phyloP scores from a whole-genome alignment of 768 basidiomycete species.

The Hericium alpestre region DNA sequence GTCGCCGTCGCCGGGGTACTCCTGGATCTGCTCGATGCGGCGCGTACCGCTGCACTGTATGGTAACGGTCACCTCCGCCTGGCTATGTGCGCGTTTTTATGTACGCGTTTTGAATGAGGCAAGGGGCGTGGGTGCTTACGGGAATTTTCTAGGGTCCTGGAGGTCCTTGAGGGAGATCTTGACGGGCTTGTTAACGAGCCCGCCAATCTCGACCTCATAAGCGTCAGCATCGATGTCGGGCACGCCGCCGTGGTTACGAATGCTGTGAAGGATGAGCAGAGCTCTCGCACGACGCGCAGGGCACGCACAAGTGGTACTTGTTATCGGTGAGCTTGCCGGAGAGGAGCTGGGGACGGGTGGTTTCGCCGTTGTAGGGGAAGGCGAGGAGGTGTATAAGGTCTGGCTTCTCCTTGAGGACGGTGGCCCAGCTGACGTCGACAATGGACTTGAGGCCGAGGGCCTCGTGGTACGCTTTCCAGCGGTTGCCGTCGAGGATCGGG shows the following conservation, averaged over 20 bases:
- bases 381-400: constrained; percentile 41
- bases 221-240: constrained; percentile 37
- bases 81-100: too few relatives aligned
- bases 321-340: constrained; percentile 38
- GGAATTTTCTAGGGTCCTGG: constrained; percentile 35
- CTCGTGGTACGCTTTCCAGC: constrained; percentile 45
- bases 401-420: constrained; percentile 40
- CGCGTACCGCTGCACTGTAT: constrained; percentile 45
- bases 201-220: constrained; percentile 41
- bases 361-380: constrained; percentile 50
- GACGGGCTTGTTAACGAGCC: constrained; percentile 35
- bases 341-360: constrained; percentile 33
- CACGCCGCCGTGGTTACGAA: constrained; percentile 45
- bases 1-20: constrained; percentile 46
- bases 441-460: constrained; percentile 35
- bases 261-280: constrained; percentile 18
- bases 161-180: constrained; percentile 37
- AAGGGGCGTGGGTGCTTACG: constrained; percentile 22
- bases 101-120: too few relatives aligned
- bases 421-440: constrained; percentile 42
- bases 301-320: constrained; percentile 36
- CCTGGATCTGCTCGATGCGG: constrained; percentile 39
- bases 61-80: constrained; percentile 40
- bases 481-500: constrained; percentile 36
- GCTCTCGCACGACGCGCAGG: neutral